phyloP scores from a whole-genome alignment of 2,329 filamentous ascomycete genomes.

The Fusarium oligoseptatum region DNA sequence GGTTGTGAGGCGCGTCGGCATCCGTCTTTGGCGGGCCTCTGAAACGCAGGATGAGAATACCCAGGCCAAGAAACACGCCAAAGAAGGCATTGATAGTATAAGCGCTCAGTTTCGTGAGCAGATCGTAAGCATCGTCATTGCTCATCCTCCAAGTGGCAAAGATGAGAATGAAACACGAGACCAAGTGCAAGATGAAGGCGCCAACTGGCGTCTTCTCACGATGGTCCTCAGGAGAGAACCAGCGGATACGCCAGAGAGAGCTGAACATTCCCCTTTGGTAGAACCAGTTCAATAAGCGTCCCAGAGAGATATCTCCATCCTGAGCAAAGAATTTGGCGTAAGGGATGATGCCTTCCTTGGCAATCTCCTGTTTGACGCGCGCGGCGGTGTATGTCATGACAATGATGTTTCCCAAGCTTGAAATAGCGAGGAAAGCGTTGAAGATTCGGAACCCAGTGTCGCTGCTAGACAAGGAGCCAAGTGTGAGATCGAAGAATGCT shows the following conservation, averaged over 20 bases:
- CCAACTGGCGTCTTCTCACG: conserved; percentile 54
- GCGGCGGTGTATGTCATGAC: conserved; percentile 69
- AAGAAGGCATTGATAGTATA: conserved; percentile 54
- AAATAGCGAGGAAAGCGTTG: conserved; percentile 65
- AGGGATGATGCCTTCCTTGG: conserved; percentile 69
- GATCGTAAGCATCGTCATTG: conserved; percentile 46
- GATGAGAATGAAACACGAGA: conserved; percentile 52
- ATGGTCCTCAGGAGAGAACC: conserved; percentile 53
- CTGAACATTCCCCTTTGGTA: conserved; percentile 48
- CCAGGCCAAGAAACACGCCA: conserved; percentile 50
- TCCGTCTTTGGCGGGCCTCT: conserved; percentile 48
- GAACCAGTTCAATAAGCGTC: conserved; percentile 50
- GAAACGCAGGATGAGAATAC: conserved; percentile 53
- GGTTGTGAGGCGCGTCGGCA: conserved; percentile 21
- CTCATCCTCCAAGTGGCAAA: conserved; percentile 50
- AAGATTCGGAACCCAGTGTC: conserved; percentile 54
- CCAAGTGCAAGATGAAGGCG: conserved; percentile 51
- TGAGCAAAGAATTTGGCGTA: conserved; percentile 63
- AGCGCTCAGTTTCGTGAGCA: conserved; percentile 50
- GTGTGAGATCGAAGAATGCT: conserved; percentile 52
- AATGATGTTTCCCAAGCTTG: conserved; percentile 68
- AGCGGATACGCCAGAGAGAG: conserved; percentile 43
- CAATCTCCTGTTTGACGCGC: conserved; percentile 71
- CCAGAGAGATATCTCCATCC: conserved; percentile 52
- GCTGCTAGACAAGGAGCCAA: conserved; percentile 47